These are phyloP conservation scores for Solanum habrochaites DNA, from an alignment of 257 asterid genomes.

Conservation along the genomic window DNA sequence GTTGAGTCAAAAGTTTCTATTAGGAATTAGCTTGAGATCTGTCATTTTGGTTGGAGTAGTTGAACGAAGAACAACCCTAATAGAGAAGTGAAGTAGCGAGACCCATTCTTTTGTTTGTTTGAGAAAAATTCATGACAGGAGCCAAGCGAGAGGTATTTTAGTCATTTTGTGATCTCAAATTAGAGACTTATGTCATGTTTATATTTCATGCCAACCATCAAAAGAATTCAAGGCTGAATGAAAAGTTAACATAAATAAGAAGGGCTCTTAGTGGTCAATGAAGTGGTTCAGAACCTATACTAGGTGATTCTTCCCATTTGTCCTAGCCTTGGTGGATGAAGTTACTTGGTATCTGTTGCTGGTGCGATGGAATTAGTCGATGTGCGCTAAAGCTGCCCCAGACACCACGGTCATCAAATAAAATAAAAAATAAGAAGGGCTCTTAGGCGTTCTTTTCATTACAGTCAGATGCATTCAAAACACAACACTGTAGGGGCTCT, in stretches of 20 bases:
- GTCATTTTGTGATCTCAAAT: background rate
- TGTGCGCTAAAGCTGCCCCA: background rate
- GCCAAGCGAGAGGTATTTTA: background rate
- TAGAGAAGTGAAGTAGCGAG: background rate
- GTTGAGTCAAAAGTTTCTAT: background rate
- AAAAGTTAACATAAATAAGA: background rate
- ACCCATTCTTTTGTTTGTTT: background rate
- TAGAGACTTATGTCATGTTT: background rate
- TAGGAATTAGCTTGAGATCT: background rate
- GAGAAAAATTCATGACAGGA: background rate
- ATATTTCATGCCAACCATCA: background rate
- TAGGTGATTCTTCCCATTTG: background rate
- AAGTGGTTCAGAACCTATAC: background rate
- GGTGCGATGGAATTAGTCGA: background rate
- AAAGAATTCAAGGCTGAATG: background rate
- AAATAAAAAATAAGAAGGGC: background rate
- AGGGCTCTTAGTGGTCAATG: background rate
- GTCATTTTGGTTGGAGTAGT: background rate
- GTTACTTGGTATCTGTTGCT: background rate
- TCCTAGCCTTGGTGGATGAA: background rate
- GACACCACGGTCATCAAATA: background rate
- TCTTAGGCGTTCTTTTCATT: background rate
- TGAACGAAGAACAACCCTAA: background rate
- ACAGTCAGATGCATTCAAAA: background rate
- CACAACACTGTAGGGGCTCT: background rate